These are phyloP conservation scores for Sugiyamaella smithiae DNA, from an alignment of 805 yeast genomes.

Conservation along the genomic window DNA sequence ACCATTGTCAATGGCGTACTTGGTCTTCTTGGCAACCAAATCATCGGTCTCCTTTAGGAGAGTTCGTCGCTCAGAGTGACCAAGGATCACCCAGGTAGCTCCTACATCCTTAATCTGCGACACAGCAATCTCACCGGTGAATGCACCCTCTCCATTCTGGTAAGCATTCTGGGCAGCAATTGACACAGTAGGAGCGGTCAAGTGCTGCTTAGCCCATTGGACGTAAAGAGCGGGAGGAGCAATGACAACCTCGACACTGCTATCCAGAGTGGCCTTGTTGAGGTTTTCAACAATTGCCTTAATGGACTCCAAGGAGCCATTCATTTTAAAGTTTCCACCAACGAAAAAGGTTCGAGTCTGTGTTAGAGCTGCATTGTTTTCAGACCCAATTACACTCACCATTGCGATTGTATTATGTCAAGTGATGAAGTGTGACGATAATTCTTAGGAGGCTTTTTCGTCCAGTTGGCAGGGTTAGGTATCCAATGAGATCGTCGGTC, in stretches of 20 bases:
- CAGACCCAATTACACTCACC: neutral
- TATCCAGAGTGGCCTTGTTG: constrained; percentile 72
- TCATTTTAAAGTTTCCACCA: constrained; percentile 99
- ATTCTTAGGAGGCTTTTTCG: constrained; percentile 2
- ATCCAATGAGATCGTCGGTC: too few species aligned
- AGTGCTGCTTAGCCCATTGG: constrained; percentile 67
- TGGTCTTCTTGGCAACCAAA: constrained; percentile 88
- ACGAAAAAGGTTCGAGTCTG: constrained; percentile 61
- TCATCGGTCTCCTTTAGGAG: constrained; percentile 87
- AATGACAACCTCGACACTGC: constrained; percentile 86
- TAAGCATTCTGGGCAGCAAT: constrained; percentile 92
- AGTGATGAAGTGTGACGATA: neutral
- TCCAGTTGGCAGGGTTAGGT: too few species aligned
- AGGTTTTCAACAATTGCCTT: constrained; percentile 77
- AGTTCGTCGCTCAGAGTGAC: constrained; percentile 98
- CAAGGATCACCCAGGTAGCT: constrained; percentile 91
- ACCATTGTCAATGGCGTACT: constrained; percentile 88
- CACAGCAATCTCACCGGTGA: constrained; percentile 95
- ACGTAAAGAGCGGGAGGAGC: constrained; percentile 96
- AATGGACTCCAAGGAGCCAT: constrained; percentile 88
- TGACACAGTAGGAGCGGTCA: constrained; percentile 63
- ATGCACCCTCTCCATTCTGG: constrained; percentile 89
- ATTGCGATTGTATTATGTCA: neutral
- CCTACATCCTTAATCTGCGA: constrained; percentile 86
- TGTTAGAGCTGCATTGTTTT: neutral